Evolutionary conservation across 2,329 filamentous ascomycete species (phyloP).

Genomic region (Magnaporthales sp.): DNA sequence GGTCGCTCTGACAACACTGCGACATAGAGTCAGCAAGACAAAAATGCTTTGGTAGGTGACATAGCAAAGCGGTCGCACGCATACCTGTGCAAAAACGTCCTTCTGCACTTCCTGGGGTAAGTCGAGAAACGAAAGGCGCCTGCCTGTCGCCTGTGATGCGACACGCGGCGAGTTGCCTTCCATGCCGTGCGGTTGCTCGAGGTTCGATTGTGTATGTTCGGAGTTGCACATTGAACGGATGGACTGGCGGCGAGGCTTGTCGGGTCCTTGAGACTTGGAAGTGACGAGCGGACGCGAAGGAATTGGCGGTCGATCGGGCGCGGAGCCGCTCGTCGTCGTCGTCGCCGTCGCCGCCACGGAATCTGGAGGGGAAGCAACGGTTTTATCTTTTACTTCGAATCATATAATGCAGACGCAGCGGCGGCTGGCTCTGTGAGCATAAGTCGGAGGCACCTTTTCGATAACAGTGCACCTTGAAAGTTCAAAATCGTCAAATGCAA

Average conservation of each 20-base stretch:
- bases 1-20: conserved; percentile 42
- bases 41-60: neutral
- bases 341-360: neutral
- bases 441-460: no score
- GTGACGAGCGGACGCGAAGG: conserved; percentile 1
- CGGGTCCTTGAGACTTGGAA: neutral
- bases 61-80: neutral
- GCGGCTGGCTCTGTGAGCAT: no score
- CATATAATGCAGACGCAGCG: neutral
- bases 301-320: neutral
- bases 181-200: neutral
- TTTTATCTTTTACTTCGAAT: neutral
- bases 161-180: neutral
- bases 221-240: neutral
- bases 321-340: conserved; percentile 1
- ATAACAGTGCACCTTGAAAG: neutral
- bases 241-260: neutral
- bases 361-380: neutral
- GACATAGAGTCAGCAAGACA: neutral
- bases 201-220: neutral
- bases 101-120: conserved; percentile 39
- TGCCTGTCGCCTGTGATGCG: neutral
- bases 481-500: neutral
- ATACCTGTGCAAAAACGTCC: conserved; percentile 37
- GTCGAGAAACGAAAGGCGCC: conserved; percentile 25